phyloP scores from a whole-genome alignment of 1,139 yeast species.

The Pneumocystis murina region DNA sequence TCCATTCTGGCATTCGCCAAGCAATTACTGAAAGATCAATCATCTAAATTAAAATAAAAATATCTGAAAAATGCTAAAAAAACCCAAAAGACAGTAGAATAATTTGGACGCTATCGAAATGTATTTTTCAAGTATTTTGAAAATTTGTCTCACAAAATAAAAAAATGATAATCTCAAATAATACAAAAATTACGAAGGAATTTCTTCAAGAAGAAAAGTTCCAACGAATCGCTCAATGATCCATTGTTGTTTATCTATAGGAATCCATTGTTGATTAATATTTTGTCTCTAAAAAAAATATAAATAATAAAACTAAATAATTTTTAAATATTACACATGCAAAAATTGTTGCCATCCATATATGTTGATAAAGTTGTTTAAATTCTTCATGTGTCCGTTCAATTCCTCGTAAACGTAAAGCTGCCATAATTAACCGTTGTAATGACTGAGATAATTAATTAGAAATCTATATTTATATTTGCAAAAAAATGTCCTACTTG shows the following conservation, averaged over 20 bases:
- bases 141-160: not conserved
- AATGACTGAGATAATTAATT: not conserved
- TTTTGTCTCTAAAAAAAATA: not conserved
- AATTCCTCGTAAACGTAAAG: not conserved
- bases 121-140: no score
- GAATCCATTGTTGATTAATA: not conserved
- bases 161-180: not conserved
- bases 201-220: not conserved
- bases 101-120: no score
- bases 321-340: not conserved
- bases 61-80: no score
- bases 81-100: no score
- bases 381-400: not conserved
- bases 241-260: not conserved
- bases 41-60: not conserved
- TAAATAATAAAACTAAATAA: no score
- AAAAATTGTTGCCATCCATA: not conserved
- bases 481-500: not conserved
- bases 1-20: constrained; percentile 97
- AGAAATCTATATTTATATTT: not conserved
- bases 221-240: not conserved
- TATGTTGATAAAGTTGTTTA: not conserved
- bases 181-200: not conserved
- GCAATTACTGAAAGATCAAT: constrained; percentile 31
- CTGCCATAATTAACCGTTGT: not conserved